Percentiles rank a stretch among this genome's conserved stretches.
Evolutionary conservation across 306 rosid genomes (phyloP).

Genomic region (Vicia faba): DNA sequence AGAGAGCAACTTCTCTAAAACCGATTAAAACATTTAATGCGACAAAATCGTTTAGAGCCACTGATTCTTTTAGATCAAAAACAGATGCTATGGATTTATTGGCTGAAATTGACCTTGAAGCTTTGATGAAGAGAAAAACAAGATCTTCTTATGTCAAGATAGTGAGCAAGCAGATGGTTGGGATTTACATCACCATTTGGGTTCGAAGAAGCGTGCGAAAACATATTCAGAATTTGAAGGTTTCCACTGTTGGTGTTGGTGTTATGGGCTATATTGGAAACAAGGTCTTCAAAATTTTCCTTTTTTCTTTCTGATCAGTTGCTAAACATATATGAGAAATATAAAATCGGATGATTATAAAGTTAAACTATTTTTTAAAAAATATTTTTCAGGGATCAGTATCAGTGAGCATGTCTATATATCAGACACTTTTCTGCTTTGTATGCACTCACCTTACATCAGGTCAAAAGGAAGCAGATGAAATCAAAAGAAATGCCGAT

Average conservation of each 20-base stretch:
- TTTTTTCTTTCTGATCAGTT: not conserved
- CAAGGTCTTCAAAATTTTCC: conserved; percentile 57
- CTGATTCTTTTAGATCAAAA: conserved; percentile 58
- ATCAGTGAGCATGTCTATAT: conserved; percentile 89
- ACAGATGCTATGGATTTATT: conserved; percentile 56
- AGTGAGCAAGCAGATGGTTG: conserved; percentile 97
- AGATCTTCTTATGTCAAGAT: conserved; percentile 74
- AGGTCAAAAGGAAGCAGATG: conserved; percentile 83
- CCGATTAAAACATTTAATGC: conserved; percentile 53
- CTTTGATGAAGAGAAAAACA: conserved; percentile 79
- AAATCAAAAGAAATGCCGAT: conserved; percentile 73
- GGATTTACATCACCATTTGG: conserved; percentile 85
- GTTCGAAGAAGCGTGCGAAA: conserved; percentile 83
- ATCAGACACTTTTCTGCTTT: conserved; percentile 89
- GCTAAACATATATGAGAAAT: conserved; percentile 3
- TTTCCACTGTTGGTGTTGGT: conserved; percentile 95
- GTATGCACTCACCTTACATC: conserved; percentile 89
- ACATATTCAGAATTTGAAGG: conserved; percentile 85
- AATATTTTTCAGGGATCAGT: conserved; percentile 70
- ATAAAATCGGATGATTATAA: conserved; percentile 23
- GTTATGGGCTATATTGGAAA: conserved; percentile 98
- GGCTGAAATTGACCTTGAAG: conserved; percentile 76
- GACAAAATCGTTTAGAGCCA: conserved; percentile 59
- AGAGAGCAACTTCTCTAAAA: conserved; percentile 58
- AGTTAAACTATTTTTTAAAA: conserved; percentile 22